phyloP scores from a whole-genome alignment of 1,284 basidiomycete genomes.

The Cryptococcus sp. region DNA sequence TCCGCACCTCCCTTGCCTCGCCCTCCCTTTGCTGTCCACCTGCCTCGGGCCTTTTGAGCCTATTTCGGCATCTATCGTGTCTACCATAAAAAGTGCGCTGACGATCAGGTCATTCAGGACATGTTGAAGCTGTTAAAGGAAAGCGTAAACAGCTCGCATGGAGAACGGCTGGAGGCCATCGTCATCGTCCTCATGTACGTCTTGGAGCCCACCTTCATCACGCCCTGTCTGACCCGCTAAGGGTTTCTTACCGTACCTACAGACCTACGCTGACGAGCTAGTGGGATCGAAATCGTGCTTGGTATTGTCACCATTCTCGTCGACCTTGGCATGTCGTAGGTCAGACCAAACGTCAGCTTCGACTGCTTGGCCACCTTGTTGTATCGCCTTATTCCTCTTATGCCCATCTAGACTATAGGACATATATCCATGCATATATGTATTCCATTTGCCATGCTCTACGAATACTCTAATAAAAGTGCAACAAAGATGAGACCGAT shows the following conservation, averaged over 20 bases:
- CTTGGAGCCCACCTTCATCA: constrained; percentile 27
- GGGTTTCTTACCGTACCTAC: neutral
- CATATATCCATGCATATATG: no score
- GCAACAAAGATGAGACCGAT: no score
- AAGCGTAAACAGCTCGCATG: constrained; percentile 76
- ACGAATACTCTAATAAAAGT: no score
- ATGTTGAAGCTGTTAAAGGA: constrained; percentile 95
- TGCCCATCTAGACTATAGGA: no score
- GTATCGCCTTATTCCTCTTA: neutral
- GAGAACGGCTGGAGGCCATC: constrained; percentile 90
- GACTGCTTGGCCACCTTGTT: neutral
- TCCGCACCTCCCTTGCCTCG: neutral
- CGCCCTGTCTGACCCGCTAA: neutral
- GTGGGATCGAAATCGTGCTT: constrained; percentile 51
- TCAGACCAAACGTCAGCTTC: neutral
- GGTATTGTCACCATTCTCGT: constrained; percentile 68
- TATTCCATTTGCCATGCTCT: no score
- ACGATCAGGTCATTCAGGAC: constrained; percentile 79
- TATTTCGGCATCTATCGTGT: neutral
- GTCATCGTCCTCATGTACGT: constrained; percentile 88
- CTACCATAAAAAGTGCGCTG: constrained; percentile 3
- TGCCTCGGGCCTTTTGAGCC: neutral
- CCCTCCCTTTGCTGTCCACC: neutral
- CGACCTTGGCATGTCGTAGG: constrained; percentile 51
- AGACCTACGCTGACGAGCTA: constrained; percentile 3